These are phyloP conservation scores for Penicillium glabrum DNA, from an alignment of 2,329 filamentous ascomycete genomes.

Conservation along the genomic window DNA sequence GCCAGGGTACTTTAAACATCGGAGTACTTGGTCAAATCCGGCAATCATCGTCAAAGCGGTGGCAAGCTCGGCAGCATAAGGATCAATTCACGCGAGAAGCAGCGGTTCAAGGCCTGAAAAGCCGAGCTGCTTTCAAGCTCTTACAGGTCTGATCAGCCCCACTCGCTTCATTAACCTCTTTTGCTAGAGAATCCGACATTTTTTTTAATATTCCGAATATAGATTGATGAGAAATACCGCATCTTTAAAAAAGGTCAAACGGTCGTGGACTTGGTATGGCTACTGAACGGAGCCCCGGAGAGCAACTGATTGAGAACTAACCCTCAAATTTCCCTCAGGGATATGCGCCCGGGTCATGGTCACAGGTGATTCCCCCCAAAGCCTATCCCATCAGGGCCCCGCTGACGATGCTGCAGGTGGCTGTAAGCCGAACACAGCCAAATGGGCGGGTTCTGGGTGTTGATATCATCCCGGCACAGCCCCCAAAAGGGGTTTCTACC, in stretches of 20 bases:
- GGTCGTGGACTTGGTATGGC: constrained; percentile 77
- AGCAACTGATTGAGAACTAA: neutral
- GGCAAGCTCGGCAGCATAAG: constrained; percentile 74
- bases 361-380: constrained; percentile 42
- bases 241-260: constrained; percentile 80
- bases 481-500: constrained; percentile 85
- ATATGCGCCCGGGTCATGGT: constrained; percentile 61
- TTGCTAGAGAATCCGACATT: neutral
- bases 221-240: constrained; percentile 80
- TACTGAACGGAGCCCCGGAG: neutral
- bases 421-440: constrained; percentile 73
- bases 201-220: neutral
- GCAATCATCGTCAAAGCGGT: constrained; percentile 66
- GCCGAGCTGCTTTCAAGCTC: constrained; percentile 89
- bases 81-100: constrained; percentile 76
- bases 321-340: constrained; percentile 30
- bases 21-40: constrained; percentile 15
- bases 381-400: neutral
- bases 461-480: constrained; percentile 88
- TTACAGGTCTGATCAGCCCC: constrained; percentile 61
- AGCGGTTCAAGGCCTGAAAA: constrained; percentile 77
- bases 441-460: constrained; percentile 82
- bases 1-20: neutral
- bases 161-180: neutral
- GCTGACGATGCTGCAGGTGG: constrained; percentile 59